These are phyloP conservation scores for Peribolospora baueri DNA, from an alignment of 768 basidiomycete genomes.

Conservation along the genomic window DNA sequence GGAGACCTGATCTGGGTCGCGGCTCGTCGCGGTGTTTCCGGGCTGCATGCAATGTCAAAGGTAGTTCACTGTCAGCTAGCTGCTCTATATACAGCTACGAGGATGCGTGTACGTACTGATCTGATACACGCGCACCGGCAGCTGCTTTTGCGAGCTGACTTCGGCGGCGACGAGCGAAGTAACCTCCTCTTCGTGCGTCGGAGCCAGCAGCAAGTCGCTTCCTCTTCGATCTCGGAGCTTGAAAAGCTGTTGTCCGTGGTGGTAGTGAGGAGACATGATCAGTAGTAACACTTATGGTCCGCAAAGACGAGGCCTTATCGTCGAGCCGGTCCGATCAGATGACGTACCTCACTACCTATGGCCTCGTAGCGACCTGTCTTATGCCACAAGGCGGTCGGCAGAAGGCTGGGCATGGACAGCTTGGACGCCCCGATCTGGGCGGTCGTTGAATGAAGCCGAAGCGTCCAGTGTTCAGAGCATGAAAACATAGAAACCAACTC, in stretches of 20 bases:
- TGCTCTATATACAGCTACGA: neutral
- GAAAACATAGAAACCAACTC: neutral
- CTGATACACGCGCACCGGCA: slow-evolving; percentile 5
- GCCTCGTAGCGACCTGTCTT: slow-evolving; percentile 5
- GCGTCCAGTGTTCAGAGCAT: neutral
- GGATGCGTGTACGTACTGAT: neutral
- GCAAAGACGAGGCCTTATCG: too few relatives aligned
- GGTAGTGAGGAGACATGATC: neutral
- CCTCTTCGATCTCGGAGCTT: slow-evolving; percentile 3
- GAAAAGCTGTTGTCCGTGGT: neutral
- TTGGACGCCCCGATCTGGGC: slow-evolving; percentile 2
- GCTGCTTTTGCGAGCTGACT: neutral
- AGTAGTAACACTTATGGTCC: neutral
- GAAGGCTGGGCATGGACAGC: slow-evolving; percentile 4
- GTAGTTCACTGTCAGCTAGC: neutral
- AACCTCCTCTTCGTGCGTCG: slow-evolving; percentile 8
- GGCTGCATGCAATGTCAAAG: neutral
- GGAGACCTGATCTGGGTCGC: slow-evolving; percentile 3
- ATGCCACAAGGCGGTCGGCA: slow-evolving; percentile 2
- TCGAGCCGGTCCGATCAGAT: too few relatives aligned
- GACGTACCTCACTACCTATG: slow-evolving; percentile 3
- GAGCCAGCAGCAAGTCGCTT: slow-evolving; percentile 4
- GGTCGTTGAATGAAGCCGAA: neutral
- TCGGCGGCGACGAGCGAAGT: slow-evolving; percentile 5
- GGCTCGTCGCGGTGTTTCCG: slow-evolving; percentile 8